A percentile compares a stretch with the other conserved stretches of the same genome.
Evolutionary conservation across 2,329 filamentous ascomycete genomes (phyloP).

Genomic region (Trichoderma semiorbis): DNA sequence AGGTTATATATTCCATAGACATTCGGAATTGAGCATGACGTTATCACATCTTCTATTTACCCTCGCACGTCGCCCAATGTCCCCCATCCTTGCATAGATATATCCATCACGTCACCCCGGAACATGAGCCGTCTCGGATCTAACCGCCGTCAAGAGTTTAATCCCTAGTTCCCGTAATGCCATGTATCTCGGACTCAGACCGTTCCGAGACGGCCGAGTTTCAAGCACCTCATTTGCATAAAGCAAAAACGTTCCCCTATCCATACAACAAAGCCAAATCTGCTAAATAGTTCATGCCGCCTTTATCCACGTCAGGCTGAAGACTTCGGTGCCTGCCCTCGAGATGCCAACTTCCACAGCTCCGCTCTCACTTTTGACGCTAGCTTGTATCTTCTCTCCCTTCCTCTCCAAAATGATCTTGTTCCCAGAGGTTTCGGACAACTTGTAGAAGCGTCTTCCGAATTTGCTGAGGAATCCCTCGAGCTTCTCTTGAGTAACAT

Average conservation of each 20-base stretch:
- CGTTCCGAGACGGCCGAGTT: background rate
- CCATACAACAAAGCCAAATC: background rate
- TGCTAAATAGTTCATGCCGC: background rate
- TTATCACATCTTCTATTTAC: background rate
- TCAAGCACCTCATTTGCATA: background rate
- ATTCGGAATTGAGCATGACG: background rate
- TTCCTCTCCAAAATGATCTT: conserved; percentile 40
- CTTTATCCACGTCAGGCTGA: conserved; percentile 38
- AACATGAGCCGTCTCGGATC: background rate
- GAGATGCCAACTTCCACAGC: conserved; percentile 44
- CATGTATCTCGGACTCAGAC: background rate
- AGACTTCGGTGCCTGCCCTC: conserved; percentile 39
- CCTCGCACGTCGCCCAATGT: background rate
- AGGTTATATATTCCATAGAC: background rate
- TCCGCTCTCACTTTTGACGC: conserved; percentile 38
- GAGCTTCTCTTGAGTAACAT: conserved; percentile 54
- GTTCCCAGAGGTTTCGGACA: conserved; percentile 28
- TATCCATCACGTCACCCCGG: background rate
- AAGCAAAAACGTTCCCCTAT: background rate
- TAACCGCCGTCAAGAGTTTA: background rate
- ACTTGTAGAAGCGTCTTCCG: conserved; percentile 53
- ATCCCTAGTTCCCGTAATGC: background rate
- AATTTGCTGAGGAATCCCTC: conserved; percentile 52
- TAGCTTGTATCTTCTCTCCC: conserved; percentile 39
- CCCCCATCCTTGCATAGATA: background rate